phyloP scores from a whole-genome alignment of 2,329 filamentous ascomycete genomes.

The Aspergillus chevalieri region DNA sequence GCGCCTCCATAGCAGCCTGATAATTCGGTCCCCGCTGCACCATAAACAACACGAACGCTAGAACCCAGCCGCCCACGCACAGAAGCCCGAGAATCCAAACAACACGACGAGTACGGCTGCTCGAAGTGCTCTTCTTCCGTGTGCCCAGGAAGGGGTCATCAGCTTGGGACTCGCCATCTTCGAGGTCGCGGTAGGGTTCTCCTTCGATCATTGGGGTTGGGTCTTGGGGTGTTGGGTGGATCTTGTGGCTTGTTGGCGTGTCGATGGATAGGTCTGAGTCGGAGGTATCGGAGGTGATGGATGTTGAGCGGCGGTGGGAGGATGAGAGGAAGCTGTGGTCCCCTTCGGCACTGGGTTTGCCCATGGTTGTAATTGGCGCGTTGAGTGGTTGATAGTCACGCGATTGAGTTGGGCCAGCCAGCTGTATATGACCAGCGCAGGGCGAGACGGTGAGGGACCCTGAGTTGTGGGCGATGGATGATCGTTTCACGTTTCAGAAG shows the following conservation, averaged over 20 bases:
- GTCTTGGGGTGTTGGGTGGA: conserved; percentile 6
- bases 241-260: conserved; percentile 24
- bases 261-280: conserved; percentile 30
- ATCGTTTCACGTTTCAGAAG: too few relatives aligned
- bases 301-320: conserved; percentile 19
- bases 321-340: conserved; percentile 23
- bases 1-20: conserved; percentile 20
- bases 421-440: too few relatives aligned
- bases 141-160: conserved; percentile 21
- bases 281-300: conserved; percentile 23
- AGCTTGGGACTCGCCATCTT: conserved; percentile 24
- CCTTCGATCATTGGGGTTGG: conserved; percentile 5
- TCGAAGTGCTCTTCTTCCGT: conserved; percentile 18
- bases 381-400: too few relatives aligned
- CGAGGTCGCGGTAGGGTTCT: conserved; percentile 30
- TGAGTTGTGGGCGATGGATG: too few relatives aligned
- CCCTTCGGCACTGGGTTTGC: conserved; percentile 17
- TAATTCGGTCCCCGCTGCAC: conserved; percentile 27
- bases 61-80: conserved; percentile 40
- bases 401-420: too few relatives aligned
- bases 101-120: conserved; percentile 28
- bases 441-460: too few relatives aligned
- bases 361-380: conserved; percentile 15
- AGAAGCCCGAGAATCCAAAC: conserved; percentile 38
- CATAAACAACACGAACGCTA: conserved; percentile 41